Evolutionary conservation across 192 early-diverging fungal species (phyloP).

Genomic region (Linnemannia exigua): DNA sequence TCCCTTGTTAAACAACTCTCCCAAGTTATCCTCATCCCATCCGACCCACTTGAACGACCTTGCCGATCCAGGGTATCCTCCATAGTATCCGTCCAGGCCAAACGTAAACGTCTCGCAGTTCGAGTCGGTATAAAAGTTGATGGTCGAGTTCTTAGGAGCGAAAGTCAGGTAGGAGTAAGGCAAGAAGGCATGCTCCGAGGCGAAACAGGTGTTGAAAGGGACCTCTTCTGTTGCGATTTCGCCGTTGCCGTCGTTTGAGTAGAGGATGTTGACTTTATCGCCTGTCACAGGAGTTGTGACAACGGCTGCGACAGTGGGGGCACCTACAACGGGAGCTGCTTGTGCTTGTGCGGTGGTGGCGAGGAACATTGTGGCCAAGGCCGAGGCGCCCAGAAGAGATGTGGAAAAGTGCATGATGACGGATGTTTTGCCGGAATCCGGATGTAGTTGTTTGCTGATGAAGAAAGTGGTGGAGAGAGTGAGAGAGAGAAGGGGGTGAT

Average conservation of each 20-base stretch:
- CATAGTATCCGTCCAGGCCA: slow-evolving; percentile 50
- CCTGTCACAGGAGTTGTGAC: slow-evolving; percentile 9
- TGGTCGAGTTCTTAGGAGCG: slow-evolving; percentile 44
- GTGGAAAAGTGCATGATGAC: slow-evolving; percentile 32
- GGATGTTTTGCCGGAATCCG: not conserved
- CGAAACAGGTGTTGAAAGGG: slow-evolving; percentile 36
- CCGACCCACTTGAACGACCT: slow-evolving; percentile 49
- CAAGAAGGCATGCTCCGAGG: slow-evolving; percentile 31
- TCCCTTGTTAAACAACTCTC: slow-evolving; percentile 36
- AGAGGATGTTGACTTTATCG: slow-evolving; percentile 31
- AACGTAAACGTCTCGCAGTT: slow-evolving; percentile 42
- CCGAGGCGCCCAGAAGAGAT: slow-evolving; percentile 34
- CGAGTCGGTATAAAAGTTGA: slow-evolving; percentile 52
- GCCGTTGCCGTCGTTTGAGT: slow-evolving; percentile 36
- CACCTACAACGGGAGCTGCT: not conserved
- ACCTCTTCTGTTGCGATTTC: slow-evolving; percentile 26
- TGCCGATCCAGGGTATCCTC: slow-evolving; percentile 47
- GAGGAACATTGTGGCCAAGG: slow-evolving; percentile 17
- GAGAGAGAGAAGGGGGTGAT: not conserved
- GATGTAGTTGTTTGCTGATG: not conserved
- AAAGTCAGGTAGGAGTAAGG: slow-evolving; percentile 47
- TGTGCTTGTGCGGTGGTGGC: slow-evolving; percentile 29
- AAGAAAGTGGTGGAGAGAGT: not conserved
- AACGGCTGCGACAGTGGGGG: not conserved
- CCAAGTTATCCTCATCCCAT: slow-evolving; percentile 28